Conservation (phyloP, 2,329 filamentous ascomycete species). For the Trichoderma harzianum region DNA sequence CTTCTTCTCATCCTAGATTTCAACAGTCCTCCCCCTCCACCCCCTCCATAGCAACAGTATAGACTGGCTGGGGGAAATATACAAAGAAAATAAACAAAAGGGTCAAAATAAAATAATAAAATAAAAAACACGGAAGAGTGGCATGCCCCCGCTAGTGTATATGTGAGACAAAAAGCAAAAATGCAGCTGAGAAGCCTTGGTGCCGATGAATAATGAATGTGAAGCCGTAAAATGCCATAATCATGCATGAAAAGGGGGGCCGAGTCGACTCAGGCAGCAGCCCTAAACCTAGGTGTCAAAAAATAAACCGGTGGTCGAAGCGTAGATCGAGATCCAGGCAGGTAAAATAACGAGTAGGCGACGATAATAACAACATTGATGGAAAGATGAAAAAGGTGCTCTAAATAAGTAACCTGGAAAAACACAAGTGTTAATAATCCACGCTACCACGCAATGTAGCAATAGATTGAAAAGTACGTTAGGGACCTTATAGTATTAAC, state of each 20-base stretch:
- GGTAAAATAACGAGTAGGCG: not conserved
- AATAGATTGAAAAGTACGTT: slow-evolving; percentile 29
- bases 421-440: not conserved
- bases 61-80: not conserved
- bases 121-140: not conserved
- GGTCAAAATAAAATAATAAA: not conserved
- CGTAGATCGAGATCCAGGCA: not conserved
- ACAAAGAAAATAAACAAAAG: not conserved
- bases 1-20: not conserved
- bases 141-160: slow-evolving; percentile 11
- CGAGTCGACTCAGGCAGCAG: slow-evolving; percentile 8
- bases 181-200: slow-evolving; percentile 1
- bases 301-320: not conserved
- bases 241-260: slow-evolving; percentile 1
- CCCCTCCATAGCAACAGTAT: not conserved
- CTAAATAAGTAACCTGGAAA: slow-evolving; percentile 6
- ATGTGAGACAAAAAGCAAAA: not conserved
- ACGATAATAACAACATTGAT: not conserved
- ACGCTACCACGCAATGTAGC: not conserved
- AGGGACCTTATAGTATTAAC: slow-evolving; percentile 50
- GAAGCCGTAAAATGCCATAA: slow-evolving; percentile 16
- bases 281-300: not conserved
- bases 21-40: not conserved
- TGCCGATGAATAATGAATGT: slow-evolving; percentile 10
- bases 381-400: not conserved